Conservation (phyloP, 768 basidiomycete species). For the Boletus speciosus region DNA sequence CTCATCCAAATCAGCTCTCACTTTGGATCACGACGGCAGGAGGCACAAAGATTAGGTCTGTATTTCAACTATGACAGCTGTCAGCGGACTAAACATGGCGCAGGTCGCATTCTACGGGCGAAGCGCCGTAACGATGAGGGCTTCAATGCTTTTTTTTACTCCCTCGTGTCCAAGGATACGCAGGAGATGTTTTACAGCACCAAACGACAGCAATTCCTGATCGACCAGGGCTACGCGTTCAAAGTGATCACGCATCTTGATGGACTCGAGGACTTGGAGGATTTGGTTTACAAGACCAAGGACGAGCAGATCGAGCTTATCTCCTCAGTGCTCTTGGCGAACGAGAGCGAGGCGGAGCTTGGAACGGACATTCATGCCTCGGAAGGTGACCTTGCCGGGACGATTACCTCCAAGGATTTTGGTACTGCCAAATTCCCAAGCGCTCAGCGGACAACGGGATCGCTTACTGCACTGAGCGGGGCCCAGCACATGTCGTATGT, state of each 20-base stretch:
- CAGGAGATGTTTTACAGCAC: slow-evolving; percentile 99
- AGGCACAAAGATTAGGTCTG: slow-evolving; percentile 91
- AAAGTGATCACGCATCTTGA: slow-evolving; percentile 99
- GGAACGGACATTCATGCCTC: slow-evolving; percentile 78
- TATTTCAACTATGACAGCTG: slow-evolving; percentile 15
- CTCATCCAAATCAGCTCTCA: slow-evolving; percentile 99
- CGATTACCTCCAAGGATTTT: slow-evolving; percentile 84
- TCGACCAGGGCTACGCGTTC: slow-evolving; percentile 99
- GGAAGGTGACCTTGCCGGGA: slow-evolving; percentile 84
- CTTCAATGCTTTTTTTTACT: slow-evolving; percentile 99
- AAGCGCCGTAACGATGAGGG: slow-evolving; percentile 98
- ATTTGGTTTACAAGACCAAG: slow-evolving; percentile 87
- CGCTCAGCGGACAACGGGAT: slow-evolving; percentile 77
- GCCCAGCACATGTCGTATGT: slow-evolving; percentile 91
- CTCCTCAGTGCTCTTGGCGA: slow-evolving; percentile 87
- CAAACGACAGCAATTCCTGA: slow-evolving; percentile 96
- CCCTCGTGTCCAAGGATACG: slow-evolving; percentile 97
- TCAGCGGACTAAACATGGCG: slow-evolving; percentile 8
- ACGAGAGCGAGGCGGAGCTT: slow-evolving; percentile 86
- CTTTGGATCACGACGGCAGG: slow-evolving; percentile 96
- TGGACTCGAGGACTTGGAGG: slow-evolving; percentile 79
- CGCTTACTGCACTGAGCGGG: slow-evolving; percentile 79
- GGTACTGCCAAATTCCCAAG: slow-evolving; percentile 61
- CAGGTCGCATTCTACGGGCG: slow-evolving; percentile 93
- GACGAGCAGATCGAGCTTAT: slow-evolving; percentile 96